These are phyloP conservation scores for Phialemoniopsis sp. DNA, from an alignment of 2,329 filamentous ascomycete genomes.

Conservation along the genomic window DNA sequence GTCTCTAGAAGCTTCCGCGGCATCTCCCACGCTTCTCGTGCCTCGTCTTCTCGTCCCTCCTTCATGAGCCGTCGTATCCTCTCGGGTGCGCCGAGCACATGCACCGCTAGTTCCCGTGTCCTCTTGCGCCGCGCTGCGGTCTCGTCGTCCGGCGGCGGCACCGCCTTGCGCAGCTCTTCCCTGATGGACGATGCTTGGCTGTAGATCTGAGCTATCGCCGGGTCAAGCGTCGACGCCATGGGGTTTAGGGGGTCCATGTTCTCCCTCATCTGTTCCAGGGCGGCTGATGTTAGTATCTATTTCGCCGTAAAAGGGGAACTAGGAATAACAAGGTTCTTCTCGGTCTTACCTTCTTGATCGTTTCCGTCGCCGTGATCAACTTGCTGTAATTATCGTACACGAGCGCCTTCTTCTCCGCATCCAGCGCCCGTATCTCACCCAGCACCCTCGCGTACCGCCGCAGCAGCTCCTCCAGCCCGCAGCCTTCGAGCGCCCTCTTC, in stretches of 20 bases:
- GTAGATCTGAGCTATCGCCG: conserved; percentile 72
- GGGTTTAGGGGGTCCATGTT: conserved; percentile 78
- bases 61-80: conserved; percentile 53
- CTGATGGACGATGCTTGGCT: conserved; percentile 52
- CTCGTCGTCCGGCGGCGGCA: conserved; percentile 40
- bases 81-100: conserved; percentile 58
- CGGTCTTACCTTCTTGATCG: conserved; percentile 72
- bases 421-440: conserved; percentile 80
- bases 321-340: too few relatives aligned
- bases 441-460: conserved; percentile 67
- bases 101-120: conserved; percentile 54
- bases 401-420: conserved; percentile 93
- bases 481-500: conserved; percentile 52
- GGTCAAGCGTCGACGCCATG: conserved; percentile 67
- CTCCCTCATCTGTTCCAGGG: conserved; percentile 69
- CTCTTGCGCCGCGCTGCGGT: conserved; percentile 27
- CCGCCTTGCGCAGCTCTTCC: conserved; percentile 41
- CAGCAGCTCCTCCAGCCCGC: conserved; percentile 65
- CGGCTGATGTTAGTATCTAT: too few relatives aligned
- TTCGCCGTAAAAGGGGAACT: too few relatives aligned
- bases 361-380: conserved; percentile 92
- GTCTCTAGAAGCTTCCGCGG: conserved; percentile 44
- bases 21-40: conserved; percentile 52
- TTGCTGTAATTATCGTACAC: conserved; percentile 99
- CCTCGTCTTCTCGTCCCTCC: conserved; percentile 58